Base-by-base conservation (phyloP, 306 rosid genomes). In the Cucumis melo region DNA sequence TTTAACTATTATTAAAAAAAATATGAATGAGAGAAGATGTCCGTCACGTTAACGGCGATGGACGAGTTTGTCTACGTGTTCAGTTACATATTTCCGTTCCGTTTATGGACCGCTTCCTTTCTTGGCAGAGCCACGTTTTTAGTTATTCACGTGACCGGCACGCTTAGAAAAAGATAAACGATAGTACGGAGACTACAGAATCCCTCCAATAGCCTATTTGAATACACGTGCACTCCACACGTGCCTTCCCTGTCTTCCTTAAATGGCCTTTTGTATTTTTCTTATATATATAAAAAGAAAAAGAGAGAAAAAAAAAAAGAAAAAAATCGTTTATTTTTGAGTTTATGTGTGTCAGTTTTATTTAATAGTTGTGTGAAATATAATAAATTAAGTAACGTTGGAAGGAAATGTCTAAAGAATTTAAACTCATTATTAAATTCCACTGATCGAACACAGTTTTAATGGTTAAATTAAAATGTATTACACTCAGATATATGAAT, bases 41-140 rank as follows among this genome's bases (percentile, higher is more conserved):
- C 78, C 78, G 70, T 58, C 57, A 75, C 70, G 24, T 59, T 71
- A 75, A 59, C 78, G 78, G 78, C 16, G 44, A 75, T 16, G 58
- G 78, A 75, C 71, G 57, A 39, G 42, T 75, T 75, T 59, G 23
- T 57, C 17, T 57, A 75, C 42, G 24, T 19, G 54, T 67, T 44
- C 6, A 6, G 6, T 42, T 42, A 0, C 10, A 41, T 14, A 10
- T 67, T 13, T 44, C 55, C 55, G 74, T 67, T 42, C 36, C 55
- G 36, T 48, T 72, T 44, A 3, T 70, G 75, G 14, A 27, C 57
- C n/a, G 75, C 50, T 72, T 7, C 5, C 19, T 16, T 27, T 60
- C 24, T 11, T 5, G 3, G 3, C 21, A 17, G 61, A 29, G 76
- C 61, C 76, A 73, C 44, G 42, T 48, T 20, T 20, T 17, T 50